Base-by-base conservation (phyloP, 2,329 filamentous ascomycete genomes). In the Colletotrichum godetiae region DNA sequence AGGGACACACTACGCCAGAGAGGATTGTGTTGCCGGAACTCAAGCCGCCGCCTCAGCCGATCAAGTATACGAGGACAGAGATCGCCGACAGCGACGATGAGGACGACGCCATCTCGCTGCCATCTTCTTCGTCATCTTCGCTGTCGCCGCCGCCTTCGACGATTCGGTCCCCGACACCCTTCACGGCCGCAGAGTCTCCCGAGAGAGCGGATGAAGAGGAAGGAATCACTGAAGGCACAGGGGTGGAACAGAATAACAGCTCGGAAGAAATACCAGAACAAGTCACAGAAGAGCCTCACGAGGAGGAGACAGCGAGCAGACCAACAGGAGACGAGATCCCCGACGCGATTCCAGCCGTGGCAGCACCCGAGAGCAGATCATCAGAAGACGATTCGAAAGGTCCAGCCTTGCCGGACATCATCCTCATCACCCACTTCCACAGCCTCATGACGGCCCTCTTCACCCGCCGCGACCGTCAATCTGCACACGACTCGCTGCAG, bases 361-460 rank as follows among this genome's bases (percentile, higher is more conserved):
- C 42, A 49, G 19, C 42, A 10, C 7, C 42, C 7, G 3, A n/a
- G 19, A 57, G n/a, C 33, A n/a, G 12, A 8, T 52, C 42, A 29
- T 13, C 65, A 59, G 12, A 35, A 46, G 57, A 24, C 46, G 24
- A 56, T 67, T 22, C 59, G 49, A 57, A 27, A n/a, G 37, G 24
- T 31, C 37, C 55, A 5, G 37, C 65, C n/a, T 66, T 77, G 13
- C 85, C 86, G 8, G 84, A 86, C 67, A 80, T 91, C 52, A 84
- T 92, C 58, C 81, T 91, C 66, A 80, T 91, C 67, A 89, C 89
- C 8, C 87, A 90, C 79, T 86, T 89, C 77, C 87, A 87, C 2
- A 76, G 82, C 19, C 82, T 91, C 4, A 83, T 91, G 24, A 85
- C 84, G 31, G 79, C 84, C 5, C 83, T 91, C 61, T 91, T 91